Base-by-base conservation (phyloP, 495 filamentous ascomycete genomes). In the Amniculicola lignicola region DNA sequence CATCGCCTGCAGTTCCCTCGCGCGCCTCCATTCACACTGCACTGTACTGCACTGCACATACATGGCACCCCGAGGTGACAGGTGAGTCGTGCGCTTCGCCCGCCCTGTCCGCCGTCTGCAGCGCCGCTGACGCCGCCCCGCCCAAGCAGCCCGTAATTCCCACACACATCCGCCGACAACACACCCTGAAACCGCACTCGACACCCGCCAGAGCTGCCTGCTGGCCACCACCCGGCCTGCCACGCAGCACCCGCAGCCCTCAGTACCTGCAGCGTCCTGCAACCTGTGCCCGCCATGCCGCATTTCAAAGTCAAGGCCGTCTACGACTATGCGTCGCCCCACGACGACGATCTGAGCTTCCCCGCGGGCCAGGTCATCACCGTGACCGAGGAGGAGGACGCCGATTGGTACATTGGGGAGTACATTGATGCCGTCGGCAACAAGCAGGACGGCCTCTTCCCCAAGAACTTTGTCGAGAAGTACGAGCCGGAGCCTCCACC, bases 261-360 rank as follows among this genome's bases (percentile, higher is more conserved):
- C 31, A 44, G 22, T 41, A 27, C 43, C 57, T 42, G 58, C 39
- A 55, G 45, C 47, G 14, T 7, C 29, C 11, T 24, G 37, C 23
- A 3, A 15, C 31, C 56, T 29, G 28, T 24, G 28, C 14, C 43
- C 56, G 63, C 61, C 29, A 54, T 57, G 57, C 81, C 82, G 61
- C 85, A 87, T 51, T 96, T 97, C 75, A 95, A 87, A 71, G 93
- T 97, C 74, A 93, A 88, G 79, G 89, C 92, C 54, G 72, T 97
- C 64, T 97, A 86, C 75, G 90, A 97, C 67, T 98, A 97, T 72
- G 74, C 75, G 64, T 97, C 94, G 56, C 76, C 74, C 57, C 90
- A 98, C 70, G 89, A 95, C 61, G 93, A 97, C 72, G 93, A 98
- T 74, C 87, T 98, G 48, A 83, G 79, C 63, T 98, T 98, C 69